Evolutionary conservation across 345 rosid genomes (phyloP).

Genomic region (Eutrema heterophyllum): DNA sequence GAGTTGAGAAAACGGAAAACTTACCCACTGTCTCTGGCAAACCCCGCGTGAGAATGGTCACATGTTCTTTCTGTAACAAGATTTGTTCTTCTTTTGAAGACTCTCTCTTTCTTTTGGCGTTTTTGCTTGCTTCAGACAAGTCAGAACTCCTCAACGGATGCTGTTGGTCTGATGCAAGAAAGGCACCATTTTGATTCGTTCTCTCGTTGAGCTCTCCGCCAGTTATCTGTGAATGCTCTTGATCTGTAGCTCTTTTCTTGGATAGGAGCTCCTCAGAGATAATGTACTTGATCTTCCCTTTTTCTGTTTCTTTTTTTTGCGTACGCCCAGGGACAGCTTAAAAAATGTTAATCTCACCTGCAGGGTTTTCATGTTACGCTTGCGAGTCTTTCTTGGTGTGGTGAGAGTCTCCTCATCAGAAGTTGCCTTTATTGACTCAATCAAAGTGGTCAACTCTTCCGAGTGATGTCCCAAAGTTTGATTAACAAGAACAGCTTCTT

Average conservation of each 20-base stretch:
- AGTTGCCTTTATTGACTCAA: conserved; percentile 16
- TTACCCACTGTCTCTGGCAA: conserved; percentile 35
- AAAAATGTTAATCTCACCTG: conserved; percentile 46
- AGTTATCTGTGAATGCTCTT: conserved; percentile 44
- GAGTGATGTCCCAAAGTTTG: conserved; percentile 18
- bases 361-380: conserved; percentile 27
- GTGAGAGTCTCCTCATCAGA: conserved; percentile 18
- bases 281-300: too few species aligned
- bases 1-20: background rate
- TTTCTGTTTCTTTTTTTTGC: too few species aligned
- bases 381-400: conserved; percentile 43
- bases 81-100: conserved; percentile 15
- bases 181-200: conserved; percentile 40
- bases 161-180: conserved; percentile 36
- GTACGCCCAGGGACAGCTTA: conserved; percentile 33
- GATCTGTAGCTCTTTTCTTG: conserved; percentile 30
- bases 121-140: conserved; percentile 14
- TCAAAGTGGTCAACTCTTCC: conserved; percentile 6
- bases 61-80: conserved; percentile 8
- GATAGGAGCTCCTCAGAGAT: conserved; percentile 34
- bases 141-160: conserved; percentile 13
- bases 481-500: conserved; percentile 29
- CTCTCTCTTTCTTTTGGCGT: conserved; percentile 31
- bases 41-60: conserved; percentile 23
- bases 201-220: conserved; percentile 34